Percentiles rank a stretch among this genome's conserved stretches.
Evolutionary conservation across 1,284 basidiomycete genomes (phyloP).

Genomic region (Tilletia indica): DNA sequence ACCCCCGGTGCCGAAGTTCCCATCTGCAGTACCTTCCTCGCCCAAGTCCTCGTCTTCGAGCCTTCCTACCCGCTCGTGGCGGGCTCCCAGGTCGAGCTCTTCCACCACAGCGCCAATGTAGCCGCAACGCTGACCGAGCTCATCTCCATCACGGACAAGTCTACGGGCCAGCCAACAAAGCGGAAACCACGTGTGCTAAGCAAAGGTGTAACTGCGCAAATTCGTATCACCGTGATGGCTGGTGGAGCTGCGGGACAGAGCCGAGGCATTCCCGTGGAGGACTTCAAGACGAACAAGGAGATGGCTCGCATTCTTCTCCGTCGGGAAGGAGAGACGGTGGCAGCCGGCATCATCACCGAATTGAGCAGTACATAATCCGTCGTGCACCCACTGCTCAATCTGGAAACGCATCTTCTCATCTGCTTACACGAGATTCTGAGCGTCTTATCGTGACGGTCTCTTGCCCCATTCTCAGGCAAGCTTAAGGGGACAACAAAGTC

Average conservation of each 20-base stretch:
- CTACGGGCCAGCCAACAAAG: conserved; percentile 73
- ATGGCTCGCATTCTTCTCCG: conserved; percentile 90
- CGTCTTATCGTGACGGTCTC: too few species aligned
- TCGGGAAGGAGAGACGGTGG: conserved; percentile 87
- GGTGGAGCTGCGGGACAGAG: conserved; percentile 36
- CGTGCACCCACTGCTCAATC: background rate
- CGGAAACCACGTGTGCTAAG: conserved; percentile 75
- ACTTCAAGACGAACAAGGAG: conserved; percentile 85
- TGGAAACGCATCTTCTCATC: background rate
- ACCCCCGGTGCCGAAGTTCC: conserved; percentile 69
- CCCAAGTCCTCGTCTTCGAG: conserved; percentile 91
- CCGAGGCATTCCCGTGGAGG: conserved; percentile 61
- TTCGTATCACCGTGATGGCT: conserved; percentile 64
- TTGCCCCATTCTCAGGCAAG: too few species aligned
- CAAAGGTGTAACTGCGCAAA: conserved; percentile 77
- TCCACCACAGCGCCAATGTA: conserved; percentile 88
- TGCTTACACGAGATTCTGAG: too few species aligned
- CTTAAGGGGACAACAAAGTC: too few species aligned
- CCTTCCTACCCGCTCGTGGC: conserved; percentile 82
- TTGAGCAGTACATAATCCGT: background rate
- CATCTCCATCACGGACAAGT: conserved; percentile 72
- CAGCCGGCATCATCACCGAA: conserved; percentile 67
- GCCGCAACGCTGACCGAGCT: conserved; percentile 82
- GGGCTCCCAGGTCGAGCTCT: conserved; percentile 78
- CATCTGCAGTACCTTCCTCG: conserved; percentile 73